A percentile compares a stretch with the other conserved stretches of the same genome.
phyloP scores from a whole-genome alignment of 2,329 filamentous ascomycete species.

The Didymella exigua region DNA sequence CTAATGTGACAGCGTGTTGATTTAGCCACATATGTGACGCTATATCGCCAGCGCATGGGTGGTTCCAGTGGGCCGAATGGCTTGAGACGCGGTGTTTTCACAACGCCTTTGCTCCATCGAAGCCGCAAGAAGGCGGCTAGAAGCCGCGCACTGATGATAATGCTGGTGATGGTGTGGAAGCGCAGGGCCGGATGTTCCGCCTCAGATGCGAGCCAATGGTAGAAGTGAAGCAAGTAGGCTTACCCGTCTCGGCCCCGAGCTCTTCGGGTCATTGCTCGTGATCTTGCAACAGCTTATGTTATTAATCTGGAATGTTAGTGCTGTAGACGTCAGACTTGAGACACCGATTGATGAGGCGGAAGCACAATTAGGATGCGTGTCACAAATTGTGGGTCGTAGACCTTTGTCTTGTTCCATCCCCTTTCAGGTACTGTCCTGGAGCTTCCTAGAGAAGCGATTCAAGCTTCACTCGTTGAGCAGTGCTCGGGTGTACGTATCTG shows the following conservation, averaged over 20 bases:
- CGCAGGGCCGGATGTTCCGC: conserved; percentile 18
- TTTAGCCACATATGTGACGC: conserved; percentile 22
- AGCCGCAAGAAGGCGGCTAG: conserved; percentile 32
- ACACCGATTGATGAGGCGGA: conserved; percentile 40
- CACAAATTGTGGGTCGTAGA: conserved; percentile 26
- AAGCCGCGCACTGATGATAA: conserved; percentile 25
- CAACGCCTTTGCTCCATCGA: conserved; percentile 19
- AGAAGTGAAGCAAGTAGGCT: conserved; percentile 33
- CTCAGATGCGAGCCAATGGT: conserved; percentile 23
- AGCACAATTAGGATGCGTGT: conserved; percentile 35
- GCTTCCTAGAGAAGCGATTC: conserved; percentile 33
- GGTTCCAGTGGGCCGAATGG: conserved; percentile 22
- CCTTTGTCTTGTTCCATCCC: conserved; percentile 35
- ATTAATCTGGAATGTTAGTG: conserved; percentile 28
- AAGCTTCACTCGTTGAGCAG: conserved; percentile 44
- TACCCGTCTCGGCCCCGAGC: conserved; percentile 17
- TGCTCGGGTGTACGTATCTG: conserved; percentile 31
- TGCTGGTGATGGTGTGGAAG: conserved; percentile 28
- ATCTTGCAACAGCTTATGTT: conserved; percentile 27
- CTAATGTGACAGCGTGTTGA: conserved; percentile 31
- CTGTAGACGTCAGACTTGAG: conserved; percentile 36
- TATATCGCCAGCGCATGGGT: conserved; percentile 35
- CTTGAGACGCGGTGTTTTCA: conserved; percentile 31
- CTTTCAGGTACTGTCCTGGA: conserved; percentile 38
- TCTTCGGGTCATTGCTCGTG: conserved; percentile 23